Percentiles rank a stretch among this genome's conserved stretches.
These are phyloP conservation scores for Bimuria novae-zelandiae DNA, from an alignment of 2,329 filamentous ascomycete genomes.

Conservation along the genomic window DNA sequence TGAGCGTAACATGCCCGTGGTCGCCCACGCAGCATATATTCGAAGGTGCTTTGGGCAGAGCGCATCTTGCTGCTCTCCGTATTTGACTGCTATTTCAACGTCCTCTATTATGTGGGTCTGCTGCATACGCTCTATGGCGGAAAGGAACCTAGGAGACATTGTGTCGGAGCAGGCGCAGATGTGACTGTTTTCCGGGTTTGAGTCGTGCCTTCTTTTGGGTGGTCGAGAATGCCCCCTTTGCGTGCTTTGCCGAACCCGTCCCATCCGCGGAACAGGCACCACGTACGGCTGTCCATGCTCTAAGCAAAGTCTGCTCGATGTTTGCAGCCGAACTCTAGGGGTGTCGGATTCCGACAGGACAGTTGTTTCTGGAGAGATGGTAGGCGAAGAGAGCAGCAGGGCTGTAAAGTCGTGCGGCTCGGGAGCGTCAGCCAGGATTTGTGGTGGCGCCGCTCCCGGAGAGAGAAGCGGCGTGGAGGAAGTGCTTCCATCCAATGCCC, in stretches of 20 bases:
- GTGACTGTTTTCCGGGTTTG: too few species aligned
- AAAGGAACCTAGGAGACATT: too few species aligned
- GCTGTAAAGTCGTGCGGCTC: not conserved
- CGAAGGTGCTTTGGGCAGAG: too few species aligned
- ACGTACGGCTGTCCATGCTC: not conserved
- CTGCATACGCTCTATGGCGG: too few species aligned
- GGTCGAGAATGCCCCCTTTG: not conserved
- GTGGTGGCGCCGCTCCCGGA: slow-evolving; percentile 4
- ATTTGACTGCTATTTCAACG: too few species aligned
- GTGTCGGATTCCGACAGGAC: not conserved
- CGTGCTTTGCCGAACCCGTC: slow-evolving; percentile 1
- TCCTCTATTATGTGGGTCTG: too few species aligned
- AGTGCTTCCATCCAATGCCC: not conserved
- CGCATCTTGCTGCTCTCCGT: too few species aligned
- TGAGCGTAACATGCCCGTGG: too few species aligned
- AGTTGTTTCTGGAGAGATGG: not conserved
- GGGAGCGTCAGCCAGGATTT: not conserved
- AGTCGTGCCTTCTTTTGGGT: slow-evolving; percentile 2
- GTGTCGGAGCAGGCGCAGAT: too few species aligned
- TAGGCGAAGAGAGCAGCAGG: not conserved
- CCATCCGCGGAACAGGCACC: not conserved
- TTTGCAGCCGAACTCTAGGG: not conserved
- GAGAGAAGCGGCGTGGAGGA: slow-evolving; percentile 8
- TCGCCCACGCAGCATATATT: too few species aligned
- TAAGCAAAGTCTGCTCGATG: slow-evolving; percentile 10